A percentile compares a stretch with the other conserved stretches of the same genome.
phyloP scores from a whole-genome alignment of 2,329 filamentous ascomycete species.

The Parascedosporium putredinis region DNA sequence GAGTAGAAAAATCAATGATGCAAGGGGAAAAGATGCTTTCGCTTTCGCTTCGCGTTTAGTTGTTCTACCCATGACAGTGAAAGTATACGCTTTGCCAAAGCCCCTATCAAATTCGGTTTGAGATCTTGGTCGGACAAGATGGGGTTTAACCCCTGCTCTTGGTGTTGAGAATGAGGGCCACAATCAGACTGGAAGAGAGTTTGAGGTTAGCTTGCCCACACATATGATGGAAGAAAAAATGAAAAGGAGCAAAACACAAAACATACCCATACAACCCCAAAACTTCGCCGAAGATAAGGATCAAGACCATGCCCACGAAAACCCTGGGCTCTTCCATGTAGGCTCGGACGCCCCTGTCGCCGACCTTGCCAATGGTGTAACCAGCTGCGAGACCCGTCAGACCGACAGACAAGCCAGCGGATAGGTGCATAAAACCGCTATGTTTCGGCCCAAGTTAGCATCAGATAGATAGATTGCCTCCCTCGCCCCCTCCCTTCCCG shows the following conservation, averaged over 20 bases:
- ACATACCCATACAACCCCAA: conserved; percentile 89
- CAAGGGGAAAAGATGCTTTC: background rate
- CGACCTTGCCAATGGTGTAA: conserved; percentile 92
- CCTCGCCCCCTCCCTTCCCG: background rate
- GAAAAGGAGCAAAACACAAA: background rate
- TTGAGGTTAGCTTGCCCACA: conserved; percentile 2
- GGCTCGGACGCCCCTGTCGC: conserved; percentile 83
- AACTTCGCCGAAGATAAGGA: conserved; percentile 97
- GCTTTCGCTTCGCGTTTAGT: background rate
- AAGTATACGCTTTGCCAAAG: too few species aligned
- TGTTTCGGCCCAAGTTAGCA: conserved; percentile 3
- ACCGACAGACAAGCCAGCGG: conserved; percentile 80
- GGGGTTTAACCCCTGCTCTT: conserved; percentile 53
- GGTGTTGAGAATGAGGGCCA: conserved; percentile 86
- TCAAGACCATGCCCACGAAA: conserved; percentile 97
- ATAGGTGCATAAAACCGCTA: conserved; percentile 88
- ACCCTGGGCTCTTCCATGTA: conserved; percentile 96
- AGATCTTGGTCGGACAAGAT: too few species aligned
- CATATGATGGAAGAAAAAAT: too few species aligned
- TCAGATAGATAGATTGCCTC: background rate
- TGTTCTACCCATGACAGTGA: too few species aligned
- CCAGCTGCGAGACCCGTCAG: conserved; percentile 88
- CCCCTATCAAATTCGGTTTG: too few species aligned
- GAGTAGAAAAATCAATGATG: too few species aligned
- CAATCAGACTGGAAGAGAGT: conserved; percentile 49